Conservation (phyloP, 169 alveolate genomes). For the Plasmodium coatneyi region DNA sequence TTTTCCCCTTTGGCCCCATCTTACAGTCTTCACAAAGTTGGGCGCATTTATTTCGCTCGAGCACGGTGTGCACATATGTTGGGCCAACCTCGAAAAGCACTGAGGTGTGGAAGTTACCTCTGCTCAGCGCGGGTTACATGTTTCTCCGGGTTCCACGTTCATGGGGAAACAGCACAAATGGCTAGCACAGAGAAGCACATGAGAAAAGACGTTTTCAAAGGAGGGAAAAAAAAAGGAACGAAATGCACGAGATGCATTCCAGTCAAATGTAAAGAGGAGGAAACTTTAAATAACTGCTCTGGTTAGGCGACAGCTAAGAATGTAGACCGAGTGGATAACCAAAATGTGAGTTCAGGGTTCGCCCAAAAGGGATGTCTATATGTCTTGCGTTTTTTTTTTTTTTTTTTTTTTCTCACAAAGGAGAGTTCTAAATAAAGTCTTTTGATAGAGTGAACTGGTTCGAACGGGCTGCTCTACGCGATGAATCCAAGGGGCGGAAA, state of each 20-base stretch:
- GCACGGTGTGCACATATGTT: neutral
- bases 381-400: neutral
- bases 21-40: neutral
- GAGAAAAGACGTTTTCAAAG: neutral
- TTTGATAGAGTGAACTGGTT: neutral
- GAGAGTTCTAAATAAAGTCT: neutral
- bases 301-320: neutral
- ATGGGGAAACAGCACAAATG: neutral
- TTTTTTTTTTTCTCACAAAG: neutral
- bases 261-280: neutral
- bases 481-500: neutral
- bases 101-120: neutral
- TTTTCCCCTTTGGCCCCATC: constrained; percentile 22
- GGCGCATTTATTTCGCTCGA: neutral
- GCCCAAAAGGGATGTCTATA: neutral
- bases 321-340: neutral
- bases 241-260: neutral
- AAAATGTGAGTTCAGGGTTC: neutral
- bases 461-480: neutral
- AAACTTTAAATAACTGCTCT: neutral
- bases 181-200: neutral
- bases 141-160: neutral
- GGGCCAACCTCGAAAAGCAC: neutral
- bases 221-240: neutral
- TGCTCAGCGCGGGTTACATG: neutral